These are phyloP conservation scores for Arthonia radiata DNA, from an alignment of 495 filamentous ascomycete genomes.

Conservation along the genomic window DNA sequence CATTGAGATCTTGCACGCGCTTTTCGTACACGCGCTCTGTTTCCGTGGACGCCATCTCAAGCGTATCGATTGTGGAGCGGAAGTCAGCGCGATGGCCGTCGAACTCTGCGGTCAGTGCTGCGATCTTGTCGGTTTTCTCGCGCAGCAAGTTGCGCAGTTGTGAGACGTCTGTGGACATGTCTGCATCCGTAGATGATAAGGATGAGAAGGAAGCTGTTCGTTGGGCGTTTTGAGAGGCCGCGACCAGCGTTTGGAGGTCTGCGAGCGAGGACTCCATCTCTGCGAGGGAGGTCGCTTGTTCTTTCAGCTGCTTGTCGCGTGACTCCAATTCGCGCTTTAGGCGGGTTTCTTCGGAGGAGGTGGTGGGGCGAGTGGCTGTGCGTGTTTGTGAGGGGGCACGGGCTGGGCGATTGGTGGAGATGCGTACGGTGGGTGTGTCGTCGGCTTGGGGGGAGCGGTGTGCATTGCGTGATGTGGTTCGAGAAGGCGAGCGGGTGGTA, in stretches of 20 bases:
- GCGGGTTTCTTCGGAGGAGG: no score
- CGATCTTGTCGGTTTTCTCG: slow-evolving; percentile 93
- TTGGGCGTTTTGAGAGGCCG: slow-evolving; percentile 4
- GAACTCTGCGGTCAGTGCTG: slow-evolving; percentile 77
- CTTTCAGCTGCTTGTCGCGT: no score
- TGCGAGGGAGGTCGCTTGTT: slow-evolving; percentile 33
- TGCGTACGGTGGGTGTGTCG: no score
- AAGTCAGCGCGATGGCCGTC: slow-evolving; percentile 92
- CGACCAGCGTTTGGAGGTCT: slow-evolving; percentile 46
- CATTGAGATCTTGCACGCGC: slow-evolving; percentile 66
- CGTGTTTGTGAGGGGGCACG: no score
- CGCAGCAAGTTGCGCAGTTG: slow-evolving; percentile 61
- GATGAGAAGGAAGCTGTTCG: slow-evolving; percentile 11
- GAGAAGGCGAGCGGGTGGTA: no score
- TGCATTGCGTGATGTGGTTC: no score
- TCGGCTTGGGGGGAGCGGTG: no score
- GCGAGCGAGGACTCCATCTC: slow-evolving; percentile 66
- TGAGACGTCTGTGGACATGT: slow-evolving; percentile 54
- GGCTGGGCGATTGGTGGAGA: no score
- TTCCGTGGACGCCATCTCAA: slow-evolving; percentile 89
- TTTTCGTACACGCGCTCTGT: slow-evolving; percentile 96
- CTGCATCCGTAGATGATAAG: no score
- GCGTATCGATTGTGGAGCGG: slow-evolving; percentile 80
- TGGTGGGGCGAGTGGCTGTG: no score
- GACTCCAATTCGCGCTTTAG: not conserved